Conservation (phyloP, 1,139 yeast species). For the Pneumocystis wakefieldiae region DNA sequence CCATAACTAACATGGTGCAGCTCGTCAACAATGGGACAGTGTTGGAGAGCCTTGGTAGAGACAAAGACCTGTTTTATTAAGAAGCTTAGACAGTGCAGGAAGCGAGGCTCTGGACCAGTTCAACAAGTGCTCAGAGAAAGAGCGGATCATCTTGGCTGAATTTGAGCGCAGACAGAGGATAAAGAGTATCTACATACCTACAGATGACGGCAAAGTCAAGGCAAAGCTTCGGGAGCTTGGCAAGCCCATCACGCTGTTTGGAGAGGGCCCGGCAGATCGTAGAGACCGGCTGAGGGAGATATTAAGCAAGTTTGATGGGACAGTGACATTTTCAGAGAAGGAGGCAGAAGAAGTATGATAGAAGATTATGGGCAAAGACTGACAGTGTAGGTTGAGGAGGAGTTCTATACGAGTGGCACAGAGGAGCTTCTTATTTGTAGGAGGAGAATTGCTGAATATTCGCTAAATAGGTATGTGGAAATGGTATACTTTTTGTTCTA, state of each 20-base stretch:
- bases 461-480: conserved; percentile 26
- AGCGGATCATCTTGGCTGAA: not conserved
- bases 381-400: conserved; percentile 36
- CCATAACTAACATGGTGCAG: no score
- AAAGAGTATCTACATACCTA: conserved; percentile 33
- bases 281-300: conserved; percentile 40
- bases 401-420: conserved; percentile 71
- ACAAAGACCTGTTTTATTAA: not conserved
- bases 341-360: conserved; percentile 19
- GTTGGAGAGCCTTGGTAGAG: not conserved
- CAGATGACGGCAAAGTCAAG: conserved; percentile 48
- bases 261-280: conserved; percentile 49
- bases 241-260: conserved; percentile 45
- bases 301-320: conserved; percentile 20
- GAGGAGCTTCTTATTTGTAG: conserved; percentile 43
- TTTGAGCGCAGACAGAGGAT: not conserved
- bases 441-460: conserved; percentile 34
- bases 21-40: not conserved
- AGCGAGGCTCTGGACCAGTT: not conserved
- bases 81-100: not conserved
- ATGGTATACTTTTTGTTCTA: not conserved
- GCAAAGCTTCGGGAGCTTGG: conserved; percentile 33
- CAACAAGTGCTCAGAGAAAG: not conserved
- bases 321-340: conserved; percentile 19
- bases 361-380: not conserved